Evolutionary conservation across 257 asterid species (phyloP), one percentile per base, ranked within the genome.

Genomic region (Jacaranda mimosifolia): DNA sequence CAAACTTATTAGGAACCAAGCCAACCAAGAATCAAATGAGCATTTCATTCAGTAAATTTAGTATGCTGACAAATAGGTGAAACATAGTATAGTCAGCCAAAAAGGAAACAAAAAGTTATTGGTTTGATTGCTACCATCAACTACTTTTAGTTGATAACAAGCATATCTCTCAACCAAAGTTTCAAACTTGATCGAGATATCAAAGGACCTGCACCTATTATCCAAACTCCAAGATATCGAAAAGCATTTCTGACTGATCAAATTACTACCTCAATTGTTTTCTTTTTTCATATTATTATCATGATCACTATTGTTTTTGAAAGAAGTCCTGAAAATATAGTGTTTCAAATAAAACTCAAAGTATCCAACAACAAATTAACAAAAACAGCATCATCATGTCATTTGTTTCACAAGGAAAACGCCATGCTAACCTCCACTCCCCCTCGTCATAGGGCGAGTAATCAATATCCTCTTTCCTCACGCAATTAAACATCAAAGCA

Each of bases 371-470:
- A 51, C 71, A 14, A 13, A 13, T 52, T 4, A 39, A 68, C 40
- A 52, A 40, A 1, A 70, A 51, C 71, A 49, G 38, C 42, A 71
- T 53, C 42, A 71, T 53, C 45, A 49, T 8, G 17, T 21, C 58
- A 6, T 14, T 9, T 8, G 49, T 42, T 56, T 40, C 58, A 36
- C 58, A 12, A 9, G 57, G 32, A 56, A 14, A 63, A 17, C 43
- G 4, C 36, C 75, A 18, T 46, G 6, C 60, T 10, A 60, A 59
- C 65, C 99, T 95, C 98, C 98, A 95, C 80, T 90, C 99, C 57
- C 99, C 98, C 67, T 93, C 99, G 26, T 91, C 99, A 70, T 95
- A 95, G 0, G 99, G 99, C 35, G 98, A 93, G 85, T 93, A 93
- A 69, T 95, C 99, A 63, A 95, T 87, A 78, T 93, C 98, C 76